These are phyloP conservation scores for Cymbopogon flexuosus DNA, from an alignment of 202 grass and related monocot species.

Conservation along the genomic window DNA sequence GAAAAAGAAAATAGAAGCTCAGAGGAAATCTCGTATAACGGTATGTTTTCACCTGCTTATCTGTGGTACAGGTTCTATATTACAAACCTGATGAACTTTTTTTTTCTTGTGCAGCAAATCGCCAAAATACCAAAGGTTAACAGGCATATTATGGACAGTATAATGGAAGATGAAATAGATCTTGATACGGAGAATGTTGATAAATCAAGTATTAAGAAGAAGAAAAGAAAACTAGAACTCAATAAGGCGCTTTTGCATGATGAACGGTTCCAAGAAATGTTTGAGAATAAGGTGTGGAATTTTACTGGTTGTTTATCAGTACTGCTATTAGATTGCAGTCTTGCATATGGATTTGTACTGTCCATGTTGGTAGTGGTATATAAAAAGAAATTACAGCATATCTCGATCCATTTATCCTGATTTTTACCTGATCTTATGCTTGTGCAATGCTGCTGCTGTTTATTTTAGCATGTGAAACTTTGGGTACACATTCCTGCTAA, in stretches of 20 bases:
- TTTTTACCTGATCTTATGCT: background rate
- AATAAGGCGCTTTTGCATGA: slow-evolving; percentile 47
- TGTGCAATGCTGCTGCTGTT: background rate
- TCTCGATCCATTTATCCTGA: slow-evolving; percentile 6
- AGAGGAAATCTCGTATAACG: slow-evolving; percentile 68
- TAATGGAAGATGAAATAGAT: slow-evolving; percentile 53
- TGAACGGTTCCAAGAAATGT: slow-evolving; percentile 59
- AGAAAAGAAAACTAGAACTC: slow-evolving; percentile 50
- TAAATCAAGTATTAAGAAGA: slow-evolving; percentile 54
- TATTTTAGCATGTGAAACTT: background rate
- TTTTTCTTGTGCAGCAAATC: slow-evolving; percentile 43
- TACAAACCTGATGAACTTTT: background rate
- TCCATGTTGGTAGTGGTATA: background rate
- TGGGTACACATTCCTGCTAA: background rate
- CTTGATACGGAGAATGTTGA: slow-evolving; percentile 44
- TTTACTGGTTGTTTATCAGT: background rate
- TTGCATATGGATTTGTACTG: background rate
- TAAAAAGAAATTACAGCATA: background rate
- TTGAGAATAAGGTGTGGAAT: slow-evolving; percentile 54
- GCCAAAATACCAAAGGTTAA: slow-evolving; percentile 82
- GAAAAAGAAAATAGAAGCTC: slow-evolving; percentile 58
- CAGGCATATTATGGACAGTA: slow-evolving; percentile 44
- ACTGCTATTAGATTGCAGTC: background rate
- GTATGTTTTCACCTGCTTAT: slow-evolving; percentile 39
- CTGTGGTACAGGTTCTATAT: background rate